Evolutionary conservation across 441 rosid species (phyloP), one percentile per base, ranked within the genome.

Genomic region (Capsella rubella): DNA sequence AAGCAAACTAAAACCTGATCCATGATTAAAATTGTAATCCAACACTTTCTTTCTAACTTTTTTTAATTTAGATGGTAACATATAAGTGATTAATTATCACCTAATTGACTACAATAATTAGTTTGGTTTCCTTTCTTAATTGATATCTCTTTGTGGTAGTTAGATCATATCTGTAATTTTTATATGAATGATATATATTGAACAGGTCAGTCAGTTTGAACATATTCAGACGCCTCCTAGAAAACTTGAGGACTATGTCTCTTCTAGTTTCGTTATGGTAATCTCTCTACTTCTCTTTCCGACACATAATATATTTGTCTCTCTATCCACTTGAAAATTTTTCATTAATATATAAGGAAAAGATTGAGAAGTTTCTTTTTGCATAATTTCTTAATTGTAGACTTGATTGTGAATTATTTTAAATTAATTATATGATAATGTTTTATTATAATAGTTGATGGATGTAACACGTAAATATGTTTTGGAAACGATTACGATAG

Each of bases 131-230:
- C 4, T 69, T 28, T n/a, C 21, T 25, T 14, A 14, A 21, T 49
- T 25, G 39, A 21, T 15, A 18, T 43, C 8, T 2, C 8, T 45
- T 62, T 43, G 27, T 13, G 52, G 52, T 43, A 8, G 52, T 62
- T 39, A 60, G 45, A 75, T 57, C 29, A 67, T 59, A 59, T 61
- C 13, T 61, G 16, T 53, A 68, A 50, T 57, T 51, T 55, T 31
- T 64, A 57, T 40, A 64, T 76, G 62, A 51, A 56, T 56, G 40
- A 3, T 13, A 15, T 21, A 21, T 53, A 16, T 53, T 62, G 67
- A 60, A 60, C 74, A 91, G 97, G 86, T 89, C 68, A 79, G 85
- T 67, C 85, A 87, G 32, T 54, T 79, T 69, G 75, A 79, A 59
- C 79, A 62, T 72, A 58, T 61, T 69, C 84, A 76, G 62, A 77